Base-by-base conservation (phyloP, 306 rosid genomes). In the Vigna angularis region DNA sequence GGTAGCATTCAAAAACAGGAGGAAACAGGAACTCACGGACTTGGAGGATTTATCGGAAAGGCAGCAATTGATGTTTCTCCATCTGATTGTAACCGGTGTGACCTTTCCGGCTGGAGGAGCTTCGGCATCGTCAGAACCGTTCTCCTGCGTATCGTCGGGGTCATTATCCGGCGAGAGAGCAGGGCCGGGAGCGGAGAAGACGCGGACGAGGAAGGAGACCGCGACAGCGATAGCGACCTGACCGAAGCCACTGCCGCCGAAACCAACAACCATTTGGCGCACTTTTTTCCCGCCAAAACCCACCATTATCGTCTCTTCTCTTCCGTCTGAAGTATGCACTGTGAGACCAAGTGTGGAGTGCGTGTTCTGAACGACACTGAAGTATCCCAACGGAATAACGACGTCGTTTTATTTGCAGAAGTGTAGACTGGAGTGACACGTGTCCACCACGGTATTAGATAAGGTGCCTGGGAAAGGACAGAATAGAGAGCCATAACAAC, bases 21-120 rank as follows among this genome's bases (percentile, higher is more conserved):
- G 16, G 11, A 36, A 15, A 68, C 32, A 67, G 72, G 80, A 82
- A 87, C 87, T 85, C 62, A 92, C 97, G 30, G 88, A 77, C 73
- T 82, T 71, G 75, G 88, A 85, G 57, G 95, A 83, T 74, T 88
- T 92, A 72, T 89, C 90, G 24, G 88, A 84, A 56, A 92, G 81
- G 58, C 92, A 89, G 81, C 97, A 94, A 40, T 86, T 88, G 82
- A 94, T 83, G 78, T 79, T 86, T 38, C 83, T 85, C 98, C 98
- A 94, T 47, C 85, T 91, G 78, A 94, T 92, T 55, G 89, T 83
- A 47, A 94, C 97, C 58, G 97, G 97, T 8, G 69, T 14, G 55
- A 94, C 86, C 48, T 86, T 78, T 4, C 91, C 86, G 73, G 79
- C 3, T 2, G 40, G 57, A 1, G 78, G 68, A 64, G 73, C 42